phyloP scores from a whole-genome alignment of 2,329 filamentous ascomycete genomes.

The Didymella pinodella region DNA sequence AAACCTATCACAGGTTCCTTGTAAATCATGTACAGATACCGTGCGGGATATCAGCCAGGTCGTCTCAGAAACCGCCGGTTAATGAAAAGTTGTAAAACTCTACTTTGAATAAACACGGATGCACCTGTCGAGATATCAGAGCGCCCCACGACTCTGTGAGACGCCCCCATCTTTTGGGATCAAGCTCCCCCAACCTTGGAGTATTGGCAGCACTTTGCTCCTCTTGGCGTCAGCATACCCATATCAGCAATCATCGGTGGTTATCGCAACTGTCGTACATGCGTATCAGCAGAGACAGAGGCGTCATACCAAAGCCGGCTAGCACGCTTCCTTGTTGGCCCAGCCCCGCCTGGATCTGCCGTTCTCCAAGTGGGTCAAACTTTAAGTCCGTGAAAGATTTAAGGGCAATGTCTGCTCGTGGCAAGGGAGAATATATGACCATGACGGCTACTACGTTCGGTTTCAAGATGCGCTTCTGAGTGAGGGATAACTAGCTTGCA shows the following conservation, averaged over 20 bases:
- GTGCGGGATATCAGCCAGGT: background rate
- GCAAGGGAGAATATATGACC: slow-evolving; percentile 20
- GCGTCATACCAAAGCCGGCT: slow-evolving; percentile 35
- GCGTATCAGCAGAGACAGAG: slow-evolving; percentile 8
- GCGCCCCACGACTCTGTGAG: background rate
- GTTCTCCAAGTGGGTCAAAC: slow-evolving; percentile 22
- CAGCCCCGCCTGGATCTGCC: slow-evolving; percentile 38
- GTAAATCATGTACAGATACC: background rate
- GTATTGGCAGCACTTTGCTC: slow-evolving; percentile 27
- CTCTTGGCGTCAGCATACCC: slow-evolving; percentile 23
- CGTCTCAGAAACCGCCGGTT: background rate
- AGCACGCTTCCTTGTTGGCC: slow-evolving; percentile 30
- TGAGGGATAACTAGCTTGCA: background rate
- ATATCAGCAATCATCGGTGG: slow-evolving; percentile 11
- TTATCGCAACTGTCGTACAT: slow-evolving; percentile 6
- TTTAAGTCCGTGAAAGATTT: slow-evolving; percentile 27
- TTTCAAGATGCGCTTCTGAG: slow-evolving; percentile 25
- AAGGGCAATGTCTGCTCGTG: slow-evolving; percentile 31
- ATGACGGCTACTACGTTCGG: slow-evolving; percentile 34
- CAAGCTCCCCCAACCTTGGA: slow-evolving; percentile 27
- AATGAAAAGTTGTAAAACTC: background rate
- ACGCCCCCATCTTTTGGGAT: slow-evolving; percentile 26
- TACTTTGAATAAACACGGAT: slow-evolving; percentile 7
- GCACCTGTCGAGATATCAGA: background rate
- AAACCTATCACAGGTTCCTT: background rate